A percentile compares a stretch with the other conserved stretches of the same genome.
Evolutionary conservation across 78 protist species (phyloP).

Genomic region (Chrysochromulina tobinii): DNA sequence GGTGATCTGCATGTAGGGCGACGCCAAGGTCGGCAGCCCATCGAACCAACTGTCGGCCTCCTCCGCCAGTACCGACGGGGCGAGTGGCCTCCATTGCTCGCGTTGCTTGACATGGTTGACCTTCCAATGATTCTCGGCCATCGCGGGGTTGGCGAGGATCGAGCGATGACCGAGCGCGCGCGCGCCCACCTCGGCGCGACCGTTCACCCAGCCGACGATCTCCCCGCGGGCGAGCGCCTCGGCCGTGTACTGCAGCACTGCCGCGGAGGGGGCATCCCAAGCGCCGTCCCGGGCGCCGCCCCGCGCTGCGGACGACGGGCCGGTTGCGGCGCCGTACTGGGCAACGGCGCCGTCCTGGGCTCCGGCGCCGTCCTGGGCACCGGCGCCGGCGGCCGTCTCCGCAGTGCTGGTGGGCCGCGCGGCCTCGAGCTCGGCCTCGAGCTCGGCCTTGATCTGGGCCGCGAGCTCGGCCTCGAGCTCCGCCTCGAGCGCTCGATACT

Average conservation of each 20-base stretch:
- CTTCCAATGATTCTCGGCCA: background rate
- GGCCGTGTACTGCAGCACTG: too few species aligned
- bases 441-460: background rate
- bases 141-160: conserved; percentile 17
- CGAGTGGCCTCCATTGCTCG: conserved; percentile 14
- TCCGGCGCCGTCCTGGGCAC: background rate
- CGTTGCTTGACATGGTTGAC: background rate
- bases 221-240: background rate
- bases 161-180: conserved; percentile 23
- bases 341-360: too few species aligned
- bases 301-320: background rate
- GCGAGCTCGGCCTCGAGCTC: background rate
- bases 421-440: background rate
- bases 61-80: conserved; percentile 22
- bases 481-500: background rate
- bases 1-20: conserved; percentile 22
- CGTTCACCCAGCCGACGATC: background rate
- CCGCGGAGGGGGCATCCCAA: too few species aligned
- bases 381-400: background rate
- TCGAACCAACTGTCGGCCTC: background rate
- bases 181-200: conserved; percentile 19
- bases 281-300: too few species aligned
- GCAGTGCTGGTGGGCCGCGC: background rate
- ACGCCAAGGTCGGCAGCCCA: background rate
- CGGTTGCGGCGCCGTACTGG: too few species aligned